phyloP scores from a whole-genome alignment of 139 green algal genomes.

The Chlorella ohadii region DNA sequence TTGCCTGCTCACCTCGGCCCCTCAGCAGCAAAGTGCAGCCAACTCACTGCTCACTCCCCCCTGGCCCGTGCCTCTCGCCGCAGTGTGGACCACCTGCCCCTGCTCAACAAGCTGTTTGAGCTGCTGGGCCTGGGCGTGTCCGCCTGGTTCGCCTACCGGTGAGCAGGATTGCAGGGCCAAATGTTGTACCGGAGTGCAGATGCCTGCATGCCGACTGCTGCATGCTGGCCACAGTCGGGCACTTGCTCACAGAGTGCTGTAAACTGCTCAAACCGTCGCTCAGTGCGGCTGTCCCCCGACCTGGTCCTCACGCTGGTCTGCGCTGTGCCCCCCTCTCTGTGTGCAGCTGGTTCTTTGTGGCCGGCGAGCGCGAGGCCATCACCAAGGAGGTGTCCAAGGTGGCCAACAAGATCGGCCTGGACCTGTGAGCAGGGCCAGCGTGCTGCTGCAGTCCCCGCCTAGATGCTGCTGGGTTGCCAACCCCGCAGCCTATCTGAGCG shows the following conservation, averaged over 20 bases:
- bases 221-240: not conserved
- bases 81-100: slow-evolving; percentile 41
- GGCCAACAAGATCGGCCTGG: slow-evolving; percentile 2
- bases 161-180: not conserved
- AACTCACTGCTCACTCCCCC: too few relatives aligned
- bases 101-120: slow-evolving; percentile 49
- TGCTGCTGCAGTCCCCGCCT: too few relatives aligned
- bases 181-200: not conserved
- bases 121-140: slow-evolving; percentile 43
- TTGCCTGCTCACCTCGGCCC: too few relatives aligned
- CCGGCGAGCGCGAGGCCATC: slow-evolving; percentile 17
- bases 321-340: not conserved
- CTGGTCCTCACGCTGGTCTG: too few relatives aligned
- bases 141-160: slow-evolving; percentile 45
- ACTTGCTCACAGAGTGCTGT: not conserved
- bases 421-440: slow-evolving; percentile 24
- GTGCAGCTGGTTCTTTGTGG: slow-evolving; percentile 33
- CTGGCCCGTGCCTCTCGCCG: not conserved
- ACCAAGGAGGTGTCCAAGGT: not conserved
- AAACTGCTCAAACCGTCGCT: too few relatives aligned
- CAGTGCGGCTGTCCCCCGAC: too few relatives aligned
- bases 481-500: too few relatives aligned
- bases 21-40: too few relatives aligned
- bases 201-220: not conserved
- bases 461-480: too few relatives aligned